Evolutionary conservation across 2,329 filamentous ascomycete species (phyloP), one percentile per base, ranked within the genome.

Genomic region (Pseudogymnoascus pannorum): DNA sequence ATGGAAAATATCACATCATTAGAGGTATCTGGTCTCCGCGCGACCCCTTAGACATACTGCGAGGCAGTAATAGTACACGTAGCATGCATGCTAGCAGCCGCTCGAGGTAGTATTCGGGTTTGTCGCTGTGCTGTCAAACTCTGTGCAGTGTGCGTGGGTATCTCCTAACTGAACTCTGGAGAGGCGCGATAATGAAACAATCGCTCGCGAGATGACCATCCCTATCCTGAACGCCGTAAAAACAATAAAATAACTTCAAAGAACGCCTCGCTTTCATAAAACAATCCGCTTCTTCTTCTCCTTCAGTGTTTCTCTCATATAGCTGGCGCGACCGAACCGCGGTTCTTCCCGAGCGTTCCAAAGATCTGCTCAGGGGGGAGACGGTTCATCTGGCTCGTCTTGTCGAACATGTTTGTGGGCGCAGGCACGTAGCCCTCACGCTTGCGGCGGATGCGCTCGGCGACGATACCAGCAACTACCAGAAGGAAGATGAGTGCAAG

Each of bases 401-500:
- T 78, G 69, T 87, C 84, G 65, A 81, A 83, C 78, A 83, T 83
- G 35, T 79, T 83, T 16, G 86, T 88, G 4, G 87, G 87, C 35
- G 90, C 89, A n/a, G 87, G 89, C 12, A 86, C 78, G 67, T 95
- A 95, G 58, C 91, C 91, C 72, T 93, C 88, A 57, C 85, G 83
- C 77, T 83, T 87, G 76, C 91, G 88, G 68, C 90, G 84, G 64
- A 88, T 79, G 64, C 89, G 85, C 75, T 94, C 90, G 62, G 92
- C 79, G 48, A 89, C 70, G 64, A 95, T 84, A 65, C 91, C 91
- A 18, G 83, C 82, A 58, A 89, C 80, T 60, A 95, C 89, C 59
- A 95, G 80, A 51, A 93, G 76, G 73, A 93, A 87, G 69, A 91
- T 90, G 63, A 93, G 77, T 26, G 79, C 89, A 1, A 95, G 83